These are phyloP conservation scores for Sporothrix euskadiensis DNA, from an alignment of 2,329 filamentous ascomycete genomes.

Conservation along the genomic window DNA sequence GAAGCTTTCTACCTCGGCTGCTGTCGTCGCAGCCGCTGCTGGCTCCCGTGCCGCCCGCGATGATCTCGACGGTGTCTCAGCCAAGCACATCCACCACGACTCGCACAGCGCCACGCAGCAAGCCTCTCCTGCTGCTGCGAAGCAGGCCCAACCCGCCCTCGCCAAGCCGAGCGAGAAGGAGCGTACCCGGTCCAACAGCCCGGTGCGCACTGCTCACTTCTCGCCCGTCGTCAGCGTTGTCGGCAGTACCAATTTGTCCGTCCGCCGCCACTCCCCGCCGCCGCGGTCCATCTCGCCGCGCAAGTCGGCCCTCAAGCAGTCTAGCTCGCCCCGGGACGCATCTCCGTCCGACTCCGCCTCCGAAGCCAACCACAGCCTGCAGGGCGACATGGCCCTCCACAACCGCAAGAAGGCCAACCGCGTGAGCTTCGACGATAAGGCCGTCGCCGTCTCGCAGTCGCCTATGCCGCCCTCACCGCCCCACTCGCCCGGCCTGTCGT, in stretches of 20 bases:
- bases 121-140: not conserved
- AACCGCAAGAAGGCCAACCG: conserved; percentile 64
- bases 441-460: conserved; percentile 39
- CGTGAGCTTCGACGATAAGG: conserved; percentile 75
- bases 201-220: conserved; percentile 69
- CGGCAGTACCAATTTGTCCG: conserved; percentile 49
- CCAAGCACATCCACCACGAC: conserved; percentile 38
- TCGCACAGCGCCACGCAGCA: not conserved
- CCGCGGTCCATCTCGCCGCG: conserved; percentile 71
- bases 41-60: conserved; percentile 34
- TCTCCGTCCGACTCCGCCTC: conserved; percentile 55
- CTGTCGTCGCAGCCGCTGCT: conserved; percentile 6
- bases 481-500: not conserved
- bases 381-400: conserved; percentile 4
- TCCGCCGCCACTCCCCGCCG: conserved; percentile 65
- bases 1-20: conserved; percentile 17
- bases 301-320: conserved; percentile 73
- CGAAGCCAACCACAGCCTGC: conserved; percentile 38
- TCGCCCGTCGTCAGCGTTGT: conserved; percentile 46
- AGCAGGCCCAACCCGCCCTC: not conserved
- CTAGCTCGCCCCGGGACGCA: conserved; percentile 54
- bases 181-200: conserved; percentile 58
- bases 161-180: conserved; percentile 24
- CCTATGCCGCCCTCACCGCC: conserved; percentile 6
- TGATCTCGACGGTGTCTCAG: conserved; percentile 42